phyloP scores from a whole-genome alignment of 257 asterid species.

The Capsicum chinense region DNA sequence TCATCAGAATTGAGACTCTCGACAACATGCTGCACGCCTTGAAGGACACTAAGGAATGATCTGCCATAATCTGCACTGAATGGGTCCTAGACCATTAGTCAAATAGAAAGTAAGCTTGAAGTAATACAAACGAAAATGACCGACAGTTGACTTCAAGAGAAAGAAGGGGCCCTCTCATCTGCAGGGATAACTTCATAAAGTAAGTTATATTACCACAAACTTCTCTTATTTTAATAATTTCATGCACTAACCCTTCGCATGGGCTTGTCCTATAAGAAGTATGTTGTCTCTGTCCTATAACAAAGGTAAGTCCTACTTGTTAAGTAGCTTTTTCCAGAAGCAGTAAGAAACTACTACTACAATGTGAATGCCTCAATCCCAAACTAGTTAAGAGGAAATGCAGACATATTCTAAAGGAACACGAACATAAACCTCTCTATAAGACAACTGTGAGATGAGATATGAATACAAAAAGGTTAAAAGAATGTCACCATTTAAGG shows the following conservation, averaged over 20 bases:
- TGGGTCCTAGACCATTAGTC: slow-evolving; percentile 2
- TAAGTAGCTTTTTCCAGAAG: slow-evolving; percentile 17
- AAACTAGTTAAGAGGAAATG: slow-evolving; percentile 22
- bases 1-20: slow-evolving; percentile 80
- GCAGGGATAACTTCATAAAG: not conserved
- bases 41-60: slow-evolving; percentile 75
- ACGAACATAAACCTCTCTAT: not conserved
- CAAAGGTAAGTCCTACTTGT: slow-evolving; percentile 7
- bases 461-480: not conserved
- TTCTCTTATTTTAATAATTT: not conserved
- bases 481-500: slow-evolving; percentile 59
- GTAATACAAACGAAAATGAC: slow-evolving; percentile 28
- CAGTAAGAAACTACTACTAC: not conserved
- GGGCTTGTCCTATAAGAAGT: slow-evolving; percentile 9
- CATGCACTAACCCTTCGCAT: not conserved
- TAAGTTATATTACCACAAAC: slow-evolving; percentile 7
- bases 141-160: not conserved
- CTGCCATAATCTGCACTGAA: slow-evolving; percentile 77
- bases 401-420: not conserved
- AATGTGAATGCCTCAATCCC: not conserved
- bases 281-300: not conserved
- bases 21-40: slow-evolving; percentile 71
- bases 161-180: not conserved
- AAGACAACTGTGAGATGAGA: slow-evolving; percentile 12
- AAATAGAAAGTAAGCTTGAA: slow-evolving; percentile 12